Percentiles rank a stretch among this genome's conserved stretches.
These are phyloP conservation scores for Pichia sp. DNA, from an alignment of 1,139 yeast genomes.

Conservation along the genomic window DNA sequence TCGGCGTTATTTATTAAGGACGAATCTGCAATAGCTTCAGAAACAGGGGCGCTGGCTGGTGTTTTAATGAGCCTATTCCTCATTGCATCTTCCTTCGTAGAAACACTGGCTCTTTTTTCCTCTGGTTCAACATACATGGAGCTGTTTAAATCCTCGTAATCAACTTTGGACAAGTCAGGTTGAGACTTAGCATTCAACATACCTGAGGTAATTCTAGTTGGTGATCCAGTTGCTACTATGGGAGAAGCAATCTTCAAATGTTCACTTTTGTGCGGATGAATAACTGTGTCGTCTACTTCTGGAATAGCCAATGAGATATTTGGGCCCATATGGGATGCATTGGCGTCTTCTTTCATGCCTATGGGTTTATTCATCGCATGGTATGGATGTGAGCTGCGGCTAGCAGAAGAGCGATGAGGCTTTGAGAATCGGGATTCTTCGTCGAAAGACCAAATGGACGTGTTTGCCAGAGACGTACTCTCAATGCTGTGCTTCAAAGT, in stretches of 20 bases:
- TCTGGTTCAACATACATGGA: slow-evolving; percentile 11
- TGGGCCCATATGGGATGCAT: slow-evolving; percentile 7
- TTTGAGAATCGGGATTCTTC: not conserved
- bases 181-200: slow-evolving; percentile 41
- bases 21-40: slow-evolving; percentile 2
- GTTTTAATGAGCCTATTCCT: slow-evolving; percentile 1
- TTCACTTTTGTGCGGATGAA: slow-evolving; percentile 27
- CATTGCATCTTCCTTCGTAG: slow-evolving; percentile 27
- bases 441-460: slow-evolving; percentile 22
- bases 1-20: slow-evolving; percentile 11
- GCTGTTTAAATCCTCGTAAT: slow-evolving; percentile 20
- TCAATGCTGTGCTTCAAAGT: not conserved
- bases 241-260: slow-evolving; percentile 29
- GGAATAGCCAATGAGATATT: slow-evolving; percentile 26
- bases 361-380: slow-evolving; percentile 13
- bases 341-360: slow-evolving; percentile 10
- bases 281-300: slow-evolving; percentile 22
- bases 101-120: slow-evolving; percentile 24
- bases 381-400: not conserved
- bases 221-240: slow-evolving; percentile 34
- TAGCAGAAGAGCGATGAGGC: not conserved
- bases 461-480: not conserved
- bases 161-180: slow-evolving; percentile 32
- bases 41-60: not conserved
- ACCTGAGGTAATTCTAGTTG: slow-evolving; percentile 59